Base-by-base conservation (phyloP, 23 red algal genomes). In the Cyanidiococcus yangmingshanensis region DNA sequence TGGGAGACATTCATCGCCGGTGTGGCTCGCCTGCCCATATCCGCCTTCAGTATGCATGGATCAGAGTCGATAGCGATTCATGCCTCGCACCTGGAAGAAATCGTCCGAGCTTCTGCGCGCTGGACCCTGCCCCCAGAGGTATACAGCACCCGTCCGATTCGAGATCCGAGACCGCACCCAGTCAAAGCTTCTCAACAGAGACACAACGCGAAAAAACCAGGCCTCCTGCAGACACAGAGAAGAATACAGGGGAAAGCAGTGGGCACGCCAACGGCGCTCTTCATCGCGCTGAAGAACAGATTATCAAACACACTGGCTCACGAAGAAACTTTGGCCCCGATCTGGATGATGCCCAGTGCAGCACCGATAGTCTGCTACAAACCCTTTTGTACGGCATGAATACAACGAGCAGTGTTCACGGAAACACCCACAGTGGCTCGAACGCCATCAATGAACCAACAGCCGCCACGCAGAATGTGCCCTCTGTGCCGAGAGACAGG, bases 1-100 rank as follows among this genome's bases (percentile, higher is more conserved):
- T 71, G 63, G 7, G 3, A 32, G 63, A 71, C 3, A 35, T 71
- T 30, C 63, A 71, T 71, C 63, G 63, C 16, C 7, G 3, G 63
- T 71, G 63, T 29, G 63, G 63, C 32, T 71, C n/a, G 12, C 63
- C 63, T 12, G 27, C 3, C 21, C 32, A 71, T 29, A 25, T 71
- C n/a, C 63, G 63, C 63, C n/a, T 71, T 29, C n/a, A 71, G 27
- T 71, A 71, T 35, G 63, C 63, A 25, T 71, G 63, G 63, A 25
- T 71, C 7, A 35, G 63, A 7, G n/a, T 12, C n/a, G n/a, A 71
- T 30, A 25, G 63, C 63, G 63, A 71, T 27, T 25, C 21, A 32
- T 7, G 16, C 3, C 63, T 54, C 21, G 45, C 45, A 15, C 45
- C 45, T 15, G 45, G 21, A 54, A 15, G 12, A 21, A 15, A 15